These are phyloP conservation scores for Leccinum fuscescens DNA, from an alignment of 1,284 basidiomycete genomes.

Conservation along the genomic window DNA sequence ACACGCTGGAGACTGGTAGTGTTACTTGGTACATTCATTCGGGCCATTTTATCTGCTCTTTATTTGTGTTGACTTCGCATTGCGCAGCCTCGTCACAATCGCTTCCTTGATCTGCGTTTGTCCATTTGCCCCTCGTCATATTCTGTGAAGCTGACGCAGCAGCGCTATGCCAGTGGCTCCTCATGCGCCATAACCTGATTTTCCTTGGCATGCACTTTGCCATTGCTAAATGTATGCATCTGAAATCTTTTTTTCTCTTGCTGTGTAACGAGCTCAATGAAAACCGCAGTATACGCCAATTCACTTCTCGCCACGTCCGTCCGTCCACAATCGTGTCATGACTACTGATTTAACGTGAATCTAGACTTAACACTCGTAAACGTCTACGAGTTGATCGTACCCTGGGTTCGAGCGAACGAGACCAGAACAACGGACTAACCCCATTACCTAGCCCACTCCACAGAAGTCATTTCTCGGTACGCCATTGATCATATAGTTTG, in stretches of 20 bases:
- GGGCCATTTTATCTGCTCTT: conserved; percentile 8
- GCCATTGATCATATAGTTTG: not conserved
- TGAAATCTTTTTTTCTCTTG: not conserved
- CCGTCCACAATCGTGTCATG: not conserved
- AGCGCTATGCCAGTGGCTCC: conserved; percentile 41
- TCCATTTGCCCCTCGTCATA: not conserved
- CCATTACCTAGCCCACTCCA: conserved; percentile 21
- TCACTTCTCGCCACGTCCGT: conserved; percentile 34
- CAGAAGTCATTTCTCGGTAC: conserved; percentile 27
- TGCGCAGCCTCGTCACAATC: conserved; percentile 27
- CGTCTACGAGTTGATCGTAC: conserved; percentile 27
- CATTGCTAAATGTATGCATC: conserved; percentile 45
- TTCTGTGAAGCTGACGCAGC: not conserved
- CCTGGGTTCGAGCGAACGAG: conserved; percentile 29
- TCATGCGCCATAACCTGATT: conserved; percentile 43
- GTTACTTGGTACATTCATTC: conserved; percentile 41
- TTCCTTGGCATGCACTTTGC: conserved; percentile 52
- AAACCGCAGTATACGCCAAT: conserved; percentile 29
- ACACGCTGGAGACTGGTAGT: conserved; percentile 52
- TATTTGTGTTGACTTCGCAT: conserved; percentile 24
- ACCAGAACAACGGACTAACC: conserved; percentile 13
- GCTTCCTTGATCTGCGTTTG: conserved; percentile 47
- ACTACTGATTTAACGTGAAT: not conserved
- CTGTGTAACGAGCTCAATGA: not conserved
- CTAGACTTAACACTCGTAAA: conserved; percentile 33